Conservation (phyloP, 331 rosid species). For the Malus hybrid region DNA sequence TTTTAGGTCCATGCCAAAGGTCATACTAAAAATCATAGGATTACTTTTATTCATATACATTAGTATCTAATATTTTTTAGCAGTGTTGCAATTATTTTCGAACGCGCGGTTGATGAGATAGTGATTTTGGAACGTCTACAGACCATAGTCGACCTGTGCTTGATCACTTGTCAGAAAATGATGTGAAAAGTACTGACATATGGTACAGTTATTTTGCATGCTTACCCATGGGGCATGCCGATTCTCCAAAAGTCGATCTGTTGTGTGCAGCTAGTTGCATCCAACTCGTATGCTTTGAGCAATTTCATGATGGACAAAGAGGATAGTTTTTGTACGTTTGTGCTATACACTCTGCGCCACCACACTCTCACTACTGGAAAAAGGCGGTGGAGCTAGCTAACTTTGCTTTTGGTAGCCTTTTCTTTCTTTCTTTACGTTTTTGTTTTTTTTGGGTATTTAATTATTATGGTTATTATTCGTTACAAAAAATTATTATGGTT, state of each 20-base stretch:
- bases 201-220: slow-evolving; percentile 4
- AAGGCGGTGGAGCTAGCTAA: background rate
- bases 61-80: too few species aligned
- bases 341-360: background rate
- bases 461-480: slow-evolving; percentile 17
- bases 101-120: too few species aligned
- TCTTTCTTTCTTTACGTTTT: slow-evolving; percentile 9
- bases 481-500: too few species aligned
- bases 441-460: background rate
- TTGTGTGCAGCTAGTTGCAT: background rate
- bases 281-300: background rate
- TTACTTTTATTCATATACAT: too few species aligned
- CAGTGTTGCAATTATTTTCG: too few species aligned
- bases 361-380: background rate
- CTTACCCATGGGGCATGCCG: background rate
- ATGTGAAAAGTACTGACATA: background rate
- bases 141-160: background rate
- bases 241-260: background rate
- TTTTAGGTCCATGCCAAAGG: background rate
- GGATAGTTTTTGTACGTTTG: background rate
- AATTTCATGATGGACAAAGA: background rate
- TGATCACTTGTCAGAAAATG: background rate
- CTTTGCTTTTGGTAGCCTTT: slow-evolving; percentile 13
- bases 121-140: background rate
- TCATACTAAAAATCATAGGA: too few species aligned